Base-by-base conservation (phyloP, 140 eudicot species). In the Bidens hawaiensis region DNA sequence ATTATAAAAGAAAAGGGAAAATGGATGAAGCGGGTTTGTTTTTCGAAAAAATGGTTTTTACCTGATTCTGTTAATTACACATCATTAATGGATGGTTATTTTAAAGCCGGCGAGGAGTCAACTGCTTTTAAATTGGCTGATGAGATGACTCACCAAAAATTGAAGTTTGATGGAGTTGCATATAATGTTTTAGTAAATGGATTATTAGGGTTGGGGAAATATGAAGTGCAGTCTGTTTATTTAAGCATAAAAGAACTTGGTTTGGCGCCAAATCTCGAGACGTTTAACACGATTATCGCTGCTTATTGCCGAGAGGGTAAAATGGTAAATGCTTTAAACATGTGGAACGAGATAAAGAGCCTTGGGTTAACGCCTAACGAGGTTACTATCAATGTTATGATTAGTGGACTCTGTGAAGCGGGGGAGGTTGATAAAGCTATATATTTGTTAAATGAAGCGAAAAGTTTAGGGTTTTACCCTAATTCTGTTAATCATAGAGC, bases 51-150 rank as follows among this genome's bases (percentile, higher is more conserved):
- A 79, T 66, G 59, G 65, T 68, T 94, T 27, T 64, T 65, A 46
- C 74, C 82, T 23, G 97, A 94, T 69, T 73, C 73, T 70, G 82
- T 64, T 55, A 88, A 73, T 68, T 88, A 88, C 73, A 94, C 99
- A 0, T 80, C 94, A 11, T 38, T 94, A 71, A 85, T 94, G 93
- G 97, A 94, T 81, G 94, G 90, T 2, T 73, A 80, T 66, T 94
- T 94, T 56, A 94, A 85, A 82, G 67, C 87, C 30, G 90, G 99
- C 23, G 79, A 88, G 59, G 88, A 76, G 53, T 81, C 90, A 47
- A 64, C 81, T 53, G 99, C 99, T 62, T 82, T 83, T 52, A 73
- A 34, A 61, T 25, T 85, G 74, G 97, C 80, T n/a, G 79, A 94
- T 77, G 95, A 85, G 64, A 77, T 88, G 74, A 81, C 54, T 38